These are phyloP conservation scores for Leptographium procerum DNA, from an alignment of 2,329 filamentous ascomycete genomes.

Conservation along the genomic window DNA sequence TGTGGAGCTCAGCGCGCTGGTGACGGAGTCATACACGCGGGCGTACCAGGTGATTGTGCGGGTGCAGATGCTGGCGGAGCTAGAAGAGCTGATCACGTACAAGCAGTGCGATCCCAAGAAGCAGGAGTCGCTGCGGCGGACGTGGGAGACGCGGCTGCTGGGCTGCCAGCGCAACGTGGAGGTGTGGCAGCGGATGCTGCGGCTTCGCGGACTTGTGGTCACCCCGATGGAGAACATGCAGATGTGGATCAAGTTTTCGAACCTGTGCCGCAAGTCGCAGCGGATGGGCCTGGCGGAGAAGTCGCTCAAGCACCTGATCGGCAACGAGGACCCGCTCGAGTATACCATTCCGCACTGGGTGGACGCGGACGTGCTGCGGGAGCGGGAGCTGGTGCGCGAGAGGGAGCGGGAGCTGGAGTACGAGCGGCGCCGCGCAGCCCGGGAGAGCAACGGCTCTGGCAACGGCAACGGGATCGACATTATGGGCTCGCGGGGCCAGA, in stretches of 20 bases:
- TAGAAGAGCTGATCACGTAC: slow-evolving; percentile 96
- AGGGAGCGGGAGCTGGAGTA: slow-evolving; percentile 10
- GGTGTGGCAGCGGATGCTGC: slow-evolving; percentile 97
- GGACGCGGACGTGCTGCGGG: slow-evolving; percentile 19
- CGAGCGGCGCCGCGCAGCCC: slow-evolving; percentile 5
- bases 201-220: slow-evolving; percentile 84
- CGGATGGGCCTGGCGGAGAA: slow-evolving; percentile 93
- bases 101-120: slow-evolving; percentile 88
- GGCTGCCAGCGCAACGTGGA: slow-evolving; percentile 96
- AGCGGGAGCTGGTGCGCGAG: slow-evolving; percentile 10
- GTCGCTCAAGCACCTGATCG: slow-evolving; percentile 82
- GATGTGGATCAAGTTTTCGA: slow-evolving; percentile 99
- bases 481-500: not conserved
- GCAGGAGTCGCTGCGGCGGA: slow-evolving; percentile 79
- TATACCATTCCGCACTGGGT: slow-evolving; percentile 49
- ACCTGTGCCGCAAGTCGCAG: slow-evolving; percentile 91
- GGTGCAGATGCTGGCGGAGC: slow-evolving; percentile 96
- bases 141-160: slow-evolving; percentile 90
- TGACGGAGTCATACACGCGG: slow-evolving; percentile 97
- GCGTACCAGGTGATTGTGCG: slow-evolving; percentile 97
- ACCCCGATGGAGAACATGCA: slow-evolving; percentile 87
- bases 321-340: slow-evolving; percentile 53
- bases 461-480: not conserved
- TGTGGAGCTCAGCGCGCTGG: slow-evolving; percentile 84
- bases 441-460: slow-evolving; percentile 2